These are phyloP conservation scores for Saccharomycopsis amapae DNA, from an alignment of 805 yeast species.

Conservation along the genomic window DNA sequence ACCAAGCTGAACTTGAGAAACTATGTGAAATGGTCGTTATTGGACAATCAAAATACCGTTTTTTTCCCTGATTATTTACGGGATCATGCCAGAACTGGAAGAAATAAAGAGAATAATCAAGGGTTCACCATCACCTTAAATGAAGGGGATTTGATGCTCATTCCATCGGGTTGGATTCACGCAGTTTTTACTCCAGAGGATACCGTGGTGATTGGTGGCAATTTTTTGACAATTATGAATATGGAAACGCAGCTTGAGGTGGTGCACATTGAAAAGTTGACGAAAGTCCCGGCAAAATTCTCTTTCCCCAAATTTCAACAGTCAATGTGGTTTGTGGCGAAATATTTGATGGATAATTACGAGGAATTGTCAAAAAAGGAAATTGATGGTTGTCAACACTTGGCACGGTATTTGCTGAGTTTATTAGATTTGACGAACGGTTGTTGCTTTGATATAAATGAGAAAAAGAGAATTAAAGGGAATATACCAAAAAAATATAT, in stretches of 20 bases:
- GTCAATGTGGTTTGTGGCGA: conserved; percentile 50
- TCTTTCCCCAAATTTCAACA: conserved; percentile 70
- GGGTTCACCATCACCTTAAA: conserved; percentile 49
- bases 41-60: conserved; percentile 49
- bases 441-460: conserved; percentile 13
- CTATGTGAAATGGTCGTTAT: conserved; percentile 68
- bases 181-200: conserved; percentile 80
- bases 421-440: conserved; percentile 3
- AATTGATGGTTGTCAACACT: neutral
- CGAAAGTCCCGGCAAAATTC: conserved; percentile 69
- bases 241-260: conserved; percentile 57
- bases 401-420: conserved; percentile 6
- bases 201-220: conserved; percentile 82
- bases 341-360: neutral
- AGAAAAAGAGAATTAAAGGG: conserved; percentile 1
- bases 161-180: conserved; percentile 93
- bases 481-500: conserved; percentile 14
- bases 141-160: conserved; percentile 68
- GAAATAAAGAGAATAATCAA: neutral
- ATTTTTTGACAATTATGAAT: conserved; percentile 62
- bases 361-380: conserved; percentile 1
- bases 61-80: conserved; percentile 55
- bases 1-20: conserved; percentile 50
- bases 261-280: conserved; percentile 52
- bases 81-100: conserved; percentile 3